phyloP scores from a whole-genome alignment of 352 stramenopile genomes.

The Phytopythium chamaehyphon region DNA sequence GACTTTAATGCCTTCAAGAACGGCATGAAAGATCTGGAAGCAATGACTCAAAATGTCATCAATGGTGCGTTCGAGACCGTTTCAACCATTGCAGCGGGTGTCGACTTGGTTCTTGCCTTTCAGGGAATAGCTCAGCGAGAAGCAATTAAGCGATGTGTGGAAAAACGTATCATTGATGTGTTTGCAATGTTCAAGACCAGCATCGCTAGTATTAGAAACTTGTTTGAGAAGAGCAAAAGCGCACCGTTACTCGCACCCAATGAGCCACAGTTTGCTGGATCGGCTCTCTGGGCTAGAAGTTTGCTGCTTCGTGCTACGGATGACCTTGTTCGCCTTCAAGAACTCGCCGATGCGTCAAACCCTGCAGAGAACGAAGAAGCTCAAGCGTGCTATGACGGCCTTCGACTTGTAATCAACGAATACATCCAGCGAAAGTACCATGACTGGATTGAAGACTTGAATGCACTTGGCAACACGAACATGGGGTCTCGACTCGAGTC shows the following conservation, averaged over 20 bases:
- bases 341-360: conserved; percentile 66
- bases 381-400: conserved; percentile 66
- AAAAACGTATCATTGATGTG: conserved; percentile 93
- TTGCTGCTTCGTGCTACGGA: conserved; percentile 77
- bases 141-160: conserved; percentile 91
- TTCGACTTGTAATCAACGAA: conserved; percentile 83
- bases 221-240: conserved; percentile 92
- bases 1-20: conserved; percentile 96
- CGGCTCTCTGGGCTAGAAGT: conserved; percentile 90
- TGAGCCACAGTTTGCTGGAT: conserved; percentile 91
- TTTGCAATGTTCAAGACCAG: conserved; percentile 86
- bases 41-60: conserved; percentile 96
- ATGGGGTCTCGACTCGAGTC: conserved; percentile 80
- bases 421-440: conserved; percentile 90
- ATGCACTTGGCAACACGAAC: conserved; percentile 69
- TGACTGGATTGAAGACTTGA: conserved; percentile 89
- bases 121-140: conserved; percentile 90
- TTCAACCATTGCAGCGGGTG: conserved; percentile 81
- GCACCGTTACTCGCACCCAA: conserved; percentile 79
- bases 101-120: conserved; percentile 93
- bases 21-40: conserved; percentile 94
- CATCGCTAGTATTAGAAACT: conserved; percentile 72
- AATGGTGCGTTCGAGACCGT: conserved; percentile 93
- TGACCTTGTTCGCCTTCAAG: conserved; percentile 66
- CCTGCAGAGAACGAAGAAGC: conserved; percentile 76